Conservation (phyloP, 2,329 filamentous ascomycete species). For the Cadophora malorum region DNA sequence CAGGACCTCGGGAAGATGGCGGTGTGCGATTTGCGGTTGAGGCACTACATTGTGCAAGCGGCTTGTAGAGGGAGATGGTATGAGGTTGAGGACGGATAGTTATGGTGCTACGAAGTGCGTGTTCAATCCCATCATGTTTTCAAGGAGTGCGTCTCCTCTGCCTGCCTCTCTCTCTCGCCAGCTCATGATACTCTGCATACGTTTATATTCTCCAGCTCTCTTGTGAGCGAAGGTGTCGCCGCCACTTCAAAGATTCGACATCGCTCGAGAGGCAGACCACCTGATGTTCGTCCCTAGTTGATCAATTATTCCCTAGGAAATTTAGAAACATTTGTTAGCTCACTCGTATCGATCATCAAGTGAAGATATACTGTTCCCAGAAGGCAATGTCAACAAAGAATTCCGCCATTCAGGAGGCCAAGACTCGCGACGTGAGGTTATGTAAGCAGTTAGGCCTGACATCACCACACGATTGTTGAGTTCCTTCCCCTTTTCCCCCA, state of each 20-base stretch:
- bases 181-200: too few relatives aligned
- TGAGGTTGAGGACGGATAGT: too few relatives aligned
- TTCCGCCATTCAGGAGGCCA: too few relatives aligned
- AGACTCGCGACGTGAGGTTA: not conserved
- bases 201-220: not conserved
- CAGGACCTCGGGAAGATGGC: not conserved
- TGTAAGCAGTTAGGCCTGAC: constrained; percentile 7
- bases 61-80: not conserved
- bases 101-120: not conserved
- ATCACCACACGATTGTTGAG: not conserved
- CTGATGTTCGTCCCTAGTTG: too few relatives aligned
- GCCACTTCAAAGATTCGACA: too few relatives aligned
- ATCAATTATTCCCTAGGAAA: too few relatives aligned
- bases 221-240: too few relatives aligned
- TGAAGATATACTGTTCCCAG: not conserved
- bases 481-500: not conserved
- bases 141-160: not conserved
- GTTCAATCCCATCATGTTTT: not conserved
- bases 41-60: not conserved
- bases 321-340: too few relatives aligned
- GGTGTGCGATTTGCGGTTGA: constrained; percentile 6
- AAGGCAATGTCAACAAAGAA: not conserved
- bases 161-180: not conserved
- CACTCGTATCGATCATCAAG: not conserved
- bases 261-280: too few relatives aligned